Percentiles rank a stretch among this genome's conserved stretches.
phyloP scores from a whole-genome alignment of 2,329 filamentous ascomycete genomes.

The Phaeoacremonium minimum region DNA sequence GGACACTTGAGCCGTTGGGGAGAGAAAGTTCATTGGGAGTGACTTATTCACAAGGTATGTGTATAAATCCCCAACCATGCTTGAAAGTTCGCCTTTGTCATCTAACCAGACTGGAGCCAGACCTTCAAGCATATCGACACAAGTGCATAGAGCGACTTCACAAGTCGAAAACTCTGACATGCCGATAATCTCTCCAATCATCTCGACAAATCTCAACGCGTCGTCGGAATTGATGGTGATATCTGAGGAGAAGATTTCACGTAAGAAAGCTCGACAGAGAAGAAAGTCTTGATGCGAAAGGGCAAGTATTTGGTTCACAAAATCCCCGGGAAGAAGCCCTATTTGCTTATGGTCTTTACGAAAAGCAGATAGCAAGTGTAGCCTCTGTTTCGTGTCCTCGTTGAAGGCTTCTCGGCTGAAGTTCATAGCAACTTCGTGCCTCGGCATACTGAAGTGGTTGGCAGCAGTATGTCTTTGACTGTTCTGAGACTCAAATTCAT shows the following conservation, averaged over 20 bases:
- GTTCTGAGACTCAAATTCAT: constrained; percentile 57
- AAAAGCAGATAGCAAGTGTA: constrained; percentile 39
- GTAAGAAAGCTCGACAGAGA: constrained; percentile 41
- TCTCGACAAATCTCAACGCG: constrained; percentile 42
- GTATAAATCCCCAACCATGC: constrained; percentile 72
- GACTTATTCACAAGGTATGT: constrained; percentile 67
- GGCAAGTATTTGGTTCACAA: constrained; percentile 44
- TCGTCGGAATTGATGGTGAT: constrained; percentile 42
- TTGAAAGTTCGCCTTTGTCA: constrained; percentile 54
- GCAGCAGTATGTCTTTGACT: constrained; percentile 37
- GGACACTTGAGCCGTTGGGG: constrained; percentile 61
- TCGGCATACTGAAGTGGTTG: constrained; percentile 36
- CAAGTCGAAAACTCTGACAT: constrained; percentile 64
- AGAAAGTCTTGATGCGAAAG: constrained; percentile 51
- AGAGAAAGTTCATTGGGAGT: constrained; percentile 65
- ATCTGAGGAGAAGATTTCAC: constrained; percentile 50
- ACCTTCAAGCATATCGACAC: constrained; percentile 63
- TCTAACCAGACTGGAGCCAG: constrained; percentile 62
- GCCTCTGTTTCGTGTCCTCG: constrained; percentile 37
- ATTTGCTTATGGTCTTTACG: constrained; percentile 37
- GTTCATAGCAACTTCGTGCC: constrained; percentile 35
- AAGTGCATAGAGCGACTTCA: constrained; percentile 66
- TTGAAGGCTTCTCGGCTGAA: constrained; percentile 42
- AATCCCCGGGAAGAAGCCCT: constrained; percentile 43
- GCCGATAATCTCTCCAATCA: constrained; percentile 46